Conservation (phyloP, 371 early-diverging fungal genomes). For the Apophysomyces sp. region DNA sequence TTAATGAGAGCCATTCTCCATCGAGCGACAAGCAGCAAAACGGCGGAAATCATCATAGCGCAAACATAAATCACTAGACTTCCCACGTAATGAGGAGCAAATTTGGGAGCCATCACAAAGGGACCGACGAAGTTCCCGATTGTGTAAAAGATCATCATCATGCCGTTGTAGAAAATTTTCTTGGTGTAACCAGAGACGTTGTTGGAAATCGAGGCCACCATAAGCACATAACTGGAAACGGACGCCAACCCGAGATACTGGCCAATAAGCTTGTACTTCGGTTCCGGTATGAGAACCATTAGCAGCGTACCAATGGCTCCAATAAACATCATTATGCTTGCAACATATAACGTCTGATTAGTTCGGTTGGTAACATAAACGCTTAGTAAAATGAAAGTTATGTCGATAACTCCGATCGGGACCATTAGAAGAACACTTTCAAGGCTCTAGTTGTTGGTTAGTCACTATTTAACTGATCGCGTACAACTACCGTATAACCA, state of each 20-base stretch:
- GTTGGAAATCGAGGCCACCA: slow-evolving; percentile 20
- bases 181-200: slow-evolving; percentile 28
- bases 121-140: slow-evolving; percentile 25
- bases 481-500: slow-evolving; percentile 30
- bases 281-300: slow-evolving; percentile 25
- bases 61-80: slow-evolving; percentile 17
- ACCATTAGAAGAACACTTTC: slow-evolving; percentile 33
- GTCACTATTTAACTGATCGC: neutral
- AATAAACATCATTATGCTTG: slow-evolving; percentile 21
- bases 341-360: slow-evolving; percentile 23
- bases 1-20: slow-evolving; percentile 26
- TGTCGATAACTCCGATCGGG: slow-evolving; percentile 28
- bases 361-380: slow-evolving; percentile 15
- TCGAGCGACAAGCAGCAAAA: slow-evolving; percentile 15
- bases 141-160: slow-evolving; percentile 31
- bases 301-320: slow-evolving; percentile 34
- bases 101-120: slow-evolving; percentile 15
- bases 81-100: slow-evolving; percentile 12
- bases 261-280: slow-evolving; percentile 28
- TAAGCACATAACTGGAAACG: slow-evolving; percentile 26
- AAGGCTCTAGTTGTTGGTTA: slow-evolving; percentile 16
- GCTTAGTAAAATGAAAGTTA: slow-evolving; percentile 25
- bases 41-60: slow-evolving; percentile 6
- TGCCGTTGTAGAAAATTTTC: slow-evolving; percentile 28
- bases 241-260: slow-evolving; percentile 31